Evolutionary conservation across 164 flowering plant species (phyloP).

Genomic region (Stephania japonica): DNA sequence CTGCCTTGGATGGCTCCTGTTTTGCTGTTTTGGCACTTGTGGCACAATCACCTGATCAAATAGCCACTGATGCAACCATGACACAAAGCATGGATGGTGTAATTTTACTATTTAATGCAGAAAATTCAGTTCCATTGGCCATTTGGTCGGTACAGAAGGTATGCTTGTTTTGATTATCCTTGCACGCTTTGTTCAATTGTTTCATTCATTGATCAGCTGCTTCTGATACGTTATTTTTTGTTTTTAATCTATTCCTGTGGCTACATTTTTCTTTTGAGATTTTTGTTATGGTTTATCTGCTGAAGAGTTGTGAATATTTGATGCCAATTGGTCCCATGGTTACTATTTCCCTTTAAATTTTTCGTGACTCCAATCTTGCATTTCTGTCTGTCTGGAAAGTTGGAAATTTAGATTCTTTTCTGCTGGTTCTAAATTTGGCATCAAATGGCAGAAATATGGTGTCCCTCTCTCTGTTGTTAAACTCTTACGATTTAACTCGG

Average conservation of each 20-base stretch:
- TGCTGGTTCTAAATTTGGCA: background rate
- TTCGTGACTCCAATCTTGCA: background rate
- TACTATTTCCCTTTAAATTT: background rate
- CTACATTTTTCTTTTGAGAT: background rate
- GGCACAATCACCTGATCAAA: slow-evolving; percentile 25
- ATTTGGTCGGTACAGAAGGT: slow-evolving; percentile 85
- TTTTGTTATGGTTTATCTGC: background rate
- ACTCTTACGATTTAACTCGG: too few species aligned
- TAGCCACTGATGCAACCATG: slow-evolving; percentile 19
- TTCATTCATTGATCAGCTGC: background rate
- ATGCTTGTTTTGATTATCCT: background rate
- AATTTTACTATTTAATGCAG: slow-evolving; percentile 57
- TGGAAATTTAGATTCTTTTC: background rate
- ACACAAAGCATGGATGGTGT: slow-evolving; percentile 47
- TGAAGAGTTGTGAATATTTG: background rate
- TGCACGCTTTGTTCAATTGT: background rate
- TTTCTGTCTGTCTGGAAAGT: too few species aligned
- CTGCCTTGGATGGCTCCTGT: slow-evolving; percentile 35
- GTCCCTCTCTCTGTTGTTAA: too few species aligned
- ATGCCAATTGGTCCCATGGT: background rate
- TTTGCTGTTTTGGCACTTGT: slow-evolving; percentile 74
- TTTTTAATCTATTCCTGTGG: background rate
- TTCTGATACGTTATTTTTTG: background rate
- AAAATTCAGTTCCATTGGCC: slow-evolving; percentile 58
- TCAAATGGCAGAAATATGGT: background rate